Percentiles rank a stretch among this genome's conserved stretches.
Evolutionary conservation across 768 basidiomycete species (phyloP).

Genomic region (Tylopilus felleus): DNA sequence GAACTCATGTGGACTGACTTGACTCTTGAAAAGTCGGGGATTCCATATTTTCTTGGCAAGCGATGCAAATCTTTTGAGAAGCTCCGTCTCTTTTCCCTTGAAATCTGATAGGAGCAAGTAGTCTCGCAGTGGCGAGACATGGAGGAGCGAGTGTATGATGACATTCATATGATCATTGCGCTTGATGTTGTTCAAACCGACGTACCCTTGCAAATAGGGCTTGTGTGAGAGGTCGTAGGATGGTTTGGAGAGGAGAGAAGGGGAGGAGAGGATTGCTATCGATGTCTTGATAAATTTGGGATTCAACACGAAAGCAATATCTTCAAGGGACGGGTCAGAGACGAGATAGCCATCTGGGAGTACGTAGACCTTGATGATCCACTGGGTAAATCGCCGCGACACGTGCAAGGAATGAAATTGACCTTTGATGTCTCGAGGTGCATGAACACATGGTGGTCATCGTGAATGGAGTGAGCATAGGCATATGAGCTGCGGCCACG

Average conservation of each 20-base stretch:
- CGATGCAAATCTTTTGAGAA: constrained; percentile 81
- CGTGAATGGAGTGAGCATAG: constrained; percentile 95
- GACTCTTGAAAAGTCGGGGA: constrained; percentile 92
- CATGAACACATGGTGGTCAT: constrained; percentile 98
- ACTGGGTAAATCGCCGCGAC: constrained; percentile 15
- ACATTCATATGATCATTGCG: constrained; percentile 97
- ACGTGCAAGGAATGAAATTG: constrained; percentile 16
- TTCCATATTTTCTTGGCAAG: constrained; percentile 97
- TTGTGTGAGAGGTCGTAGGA: constrained; percentile 83
- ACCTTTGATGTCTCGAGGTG: constrained; percentile 91
- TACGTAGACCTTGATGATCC: constrained; percentile 78
- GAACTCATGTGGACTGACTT: constrained; percentile 99
- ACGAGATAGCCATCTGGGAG: constrained; percentile 96
- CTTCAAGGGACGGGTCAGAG: constrained; percentile 93
- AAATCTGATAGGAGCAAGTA: constrained; percentile 77
- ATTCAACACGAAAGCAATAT: constrained; percentile 86
- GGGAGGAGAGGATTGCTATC: constrained; percentile 53
- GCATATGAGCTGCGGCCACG: constrained; percentile 91
- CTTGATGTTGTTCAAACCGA: constrained; percentile 98
- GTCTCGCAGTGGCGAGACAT: constrained; percentile 86
- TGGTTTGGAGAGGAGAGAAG: constrained; percentile 59
- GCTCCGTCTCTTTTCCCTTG: constrained; percentile 74
- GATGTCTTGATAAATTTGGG: constrained; percentile 76
- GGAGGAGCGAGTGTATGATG: constrained; percentile 88
- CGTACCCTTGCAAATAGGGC: constrained; percentile 87